Evolutionary conservation across 805 yeast species (phyloP).

Genomic region (Candida loeiensis): DNA sequence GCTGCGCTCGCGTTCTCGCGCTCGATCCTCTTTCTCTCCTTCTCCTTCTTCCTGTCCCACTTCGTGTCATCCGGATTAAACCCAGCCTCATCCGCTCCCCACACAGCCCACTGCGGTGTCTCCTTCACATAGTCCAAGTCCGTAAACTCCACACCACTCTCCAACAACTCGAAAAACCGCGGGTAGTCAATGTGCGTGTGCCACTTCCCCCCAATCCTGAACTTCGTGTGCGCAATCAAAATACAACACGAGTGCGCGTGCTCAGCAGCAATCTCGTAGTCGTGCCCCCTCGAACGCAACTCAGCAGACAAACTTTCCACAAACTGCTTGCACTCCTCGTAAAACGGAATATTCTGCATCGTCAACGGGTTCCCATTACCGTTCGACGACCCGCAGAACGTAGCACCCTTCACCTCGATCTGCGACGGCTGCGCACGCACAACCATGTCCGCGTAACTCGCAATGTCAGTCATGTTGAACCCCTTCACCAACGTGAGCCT

Average conservation of each 20-base stretch:
- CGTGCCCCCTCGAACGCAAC: slow-evolving; percentile 60
- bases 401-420: slow-evolving; percentile 91
- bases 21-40: slow-evolving; percentile 43
- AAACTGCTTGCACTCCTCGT: slow-evolving; percentile 80
- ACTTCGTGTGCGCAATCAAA: slow-evolving; percentile 71
- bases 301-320: slow-evolving; percentile 62
- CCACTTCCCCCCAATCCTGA: slow-evolving; percentile 73
- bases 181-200: slow-evolving; percentile 84
- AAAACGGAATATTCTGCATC: slow-evolving; percentile 93
- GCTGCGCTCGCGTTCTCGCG: slow-evolving; percentile 23
- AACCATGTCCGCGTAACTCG: slow-evolving; percentile 84
- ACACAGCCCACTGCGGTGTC: slow-evolving; percentile 89
- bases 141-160: slow-evolving; percentile 61
- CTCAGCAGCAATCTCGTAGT: slow-evolving; percentile 86
- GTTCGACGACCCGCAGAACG: slow-evolving; percentile 86
- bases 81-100: slow-evolving; percentile 83
- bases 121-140: slow-evolving; percentile 77
- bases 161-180: slow-evolving; percentile 66
- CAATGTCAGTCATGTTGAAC: slow-evolving; percentile 77
- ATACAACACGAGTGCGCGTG: slow-evolving; percentile 95
- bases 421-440: slow-evolving; percentile 79
- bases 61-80: slow-evolving; percentile 83
- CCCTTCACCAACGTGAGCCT: slow-evolving; percentile 89
- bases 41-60: slow-evolving; percentile 61
- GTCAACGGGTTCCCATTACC: slow-evolving; percentile 86